Conservation (phyloP, 2,329 filamentous ascomycete genomes). For the Trichothecium sympodiale region DNA sequence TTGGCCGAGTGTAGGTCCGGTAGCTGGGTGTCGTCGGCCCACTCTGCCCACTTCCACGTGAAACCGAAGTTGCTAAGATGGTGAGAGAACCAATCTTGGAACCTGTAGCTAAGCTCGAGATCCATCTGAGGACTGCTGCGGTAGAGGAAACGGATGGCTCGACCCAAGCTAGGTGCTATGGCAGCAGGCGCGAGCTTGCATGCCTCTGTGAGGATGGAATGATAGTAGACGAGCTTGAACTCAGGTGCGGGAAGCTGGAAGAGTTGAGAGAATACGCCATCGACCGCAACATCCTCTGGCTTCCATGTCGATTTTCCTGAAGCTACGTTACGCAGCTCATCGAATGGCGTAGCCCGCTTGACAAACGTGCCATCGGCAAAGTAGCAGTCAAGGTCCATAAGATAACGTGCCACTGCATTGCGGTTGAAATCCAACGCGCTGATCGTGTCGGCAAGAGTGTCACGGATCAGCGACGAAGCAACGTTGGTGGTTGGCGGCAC, state of each 20-base stretch:
- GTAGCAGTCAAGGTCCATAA: slow-evolving; percentile 93
- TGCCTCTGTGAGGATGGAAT: slow-evolving; percentile 84
- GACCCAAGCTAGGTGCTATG: slow-evolving; percentile 87
- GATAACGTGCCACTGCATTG: slow-evolving; percentile 70
- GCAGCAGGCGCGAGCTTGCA: slow-evolving; percentile 94
- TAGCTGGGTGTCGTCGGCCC: slow-evolving; percentile 76
- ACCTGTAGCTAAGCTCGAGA: slow-evolving; percentile 74
- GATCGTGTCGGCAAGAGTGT: slow-evolving; percentile 82
- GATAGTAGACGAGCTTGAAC: slow-evolving; percentile 94
- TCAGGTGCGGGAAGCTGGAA: slow-evolving; percentile 78
- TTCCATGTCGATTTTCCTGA: slow-evolving; percentile 74
- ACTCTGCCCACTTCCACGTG: slow-evolving; percentile 98
- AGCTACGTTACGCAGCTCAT: slow-evolving; percentile 66
- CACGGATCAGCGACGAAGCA: slow-evolving; percentile 72
- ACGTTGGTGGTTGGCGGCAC: slow-evolving; percentile 70
- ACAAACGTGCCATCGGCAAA: slow-evolving; percentile 85
- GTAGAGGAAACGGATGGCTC: slow-evolving; percentile 88
- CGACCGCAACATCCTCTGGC: slow-evolving; percentile 93
- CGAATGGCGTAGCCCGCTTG: slow-evolving; percentile 85
- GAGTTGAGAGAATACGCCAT: slow-evolving; percentile 92
- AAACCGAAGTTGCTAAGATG: slow-evolving; percentile 98
- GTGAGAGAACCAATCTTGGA: slow-evolving; percentile 96
- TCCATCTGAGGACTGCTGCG: slow-evolving; percentile 74
- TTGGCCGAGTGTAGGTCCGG: slow-evolving; percentile 75
- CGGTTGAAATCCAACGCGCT: slow-evolving; percentile 91